Evolutionary conservation across 805 yeast genomes (phyloP).

Genomic region (Pichia paraexigua): DNA sequence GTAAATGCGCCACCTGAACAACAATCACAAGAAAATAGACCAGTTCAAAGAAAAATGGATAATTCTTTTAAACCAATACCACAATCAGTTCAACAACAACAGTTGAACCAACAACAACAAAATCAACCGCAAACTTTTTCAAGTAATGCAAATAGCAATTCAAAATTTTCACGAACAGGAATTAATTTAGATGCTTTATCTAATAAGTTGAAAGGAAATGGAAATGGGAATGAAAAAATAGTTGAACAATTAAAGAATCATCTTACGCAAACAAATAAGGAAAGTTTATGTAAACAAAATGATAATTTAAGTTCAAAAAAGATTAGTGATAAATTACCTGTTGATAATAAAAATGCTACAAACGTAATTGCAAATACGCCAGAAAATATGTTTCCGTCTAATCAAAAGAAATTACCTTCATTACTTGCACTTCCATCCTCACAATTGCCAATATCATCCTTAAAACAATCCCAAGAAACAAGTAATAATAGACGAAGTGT

Average conservation of each 20-base stretch:
- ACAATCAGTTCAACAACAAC: background rate
- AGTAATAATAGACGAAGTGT: too few relatives aligned
- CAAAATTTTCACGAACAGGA: background rate
- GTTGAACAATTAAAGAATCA: background rate
- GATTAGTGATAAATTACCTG: too few relatives aligned
- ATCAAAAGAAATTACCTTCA: background rate
- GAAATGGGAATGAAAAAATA: background rate
- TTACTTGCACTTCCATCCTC: too few relatives aligned
- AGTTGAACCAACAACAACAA: background rate
- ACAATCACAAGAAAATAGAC: background rate
- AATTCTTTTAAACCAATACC: background rate
- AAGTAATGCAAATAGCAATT: background rate
- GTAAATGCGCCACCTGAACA: background rate
- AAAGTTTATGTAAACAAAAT: too few relatives aligned
- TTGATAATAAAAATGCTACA: too few relatives aligned
- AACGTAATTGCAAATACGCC: too few relatives aligned
- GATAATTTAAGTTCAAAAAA: background rate
- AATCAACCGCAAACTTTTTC: background rate
- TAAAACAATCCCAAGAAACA: too few relatives aligned
- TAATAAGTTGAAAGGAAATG: background rate
- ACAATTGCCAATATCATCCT: too few relatives aligned
- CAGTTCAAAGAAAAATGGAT: background rate
- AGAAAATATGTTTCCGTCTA: too few relatives aligned
- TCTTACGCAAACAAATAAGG: background rate
- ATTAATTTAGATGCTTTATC: background rate